Base-by-base conservation (phyloP, 345 rosid genomes). In the Pistacia vera region DNA sequence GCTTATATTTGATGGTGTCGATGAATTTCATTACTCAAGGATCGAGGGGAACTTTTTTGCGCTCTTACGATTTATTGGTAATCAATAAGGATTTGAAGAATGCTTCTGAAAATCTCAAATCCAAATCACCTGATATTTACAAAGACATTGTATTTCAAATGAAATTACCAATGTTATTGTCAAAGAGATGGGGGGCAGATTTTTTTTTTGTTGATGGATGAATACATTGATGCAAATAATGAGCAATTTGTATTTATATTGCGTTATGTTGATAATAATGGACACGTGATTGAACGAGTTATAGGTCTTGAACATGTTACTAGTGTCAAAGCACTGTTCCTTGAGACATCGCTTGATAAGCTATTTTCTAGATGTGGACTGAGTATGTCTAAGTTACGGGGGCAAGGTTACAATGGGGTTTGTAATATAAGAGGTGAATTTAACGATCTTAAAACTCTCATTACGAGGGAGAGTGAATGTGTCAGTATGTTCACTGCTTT, bases 401-500 rank as follows among this genome's bases (percentile, higher is more conserved):
- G 12, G 8, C 8, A 66, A 20, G 72, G 68, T 56, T 57, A 57
- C 0, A 49, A 8, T 33, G 38, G 61, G 25, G 36, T 1, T 2
- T 1, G 20, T 11, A 68, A 48, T n/a, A 17, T 11, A 12, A 33
- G 14, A 56, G 10, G 18, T 51, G 38, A 13, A 7, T 14, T 58
- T 3, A 75, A 57, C 60, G 22, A 55, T 4, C 22, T 76, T 10
- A 76, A 58, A 46, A 61, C 52, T 3, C 25, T 48, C 3, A 62
- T 73, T 11, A 5, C 49, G 18, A 48, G 30, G 10, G 30, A 48
- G 48, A 46, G 17, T 30, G 17, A 22, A n/a, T 66, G 13, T 58
- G 62, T 33, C 48, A 20, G 30, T 59, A 66, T 58, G 25, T 36
- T 25, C 44, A 68, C 61, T 68, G 44, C 61, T 79, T 69, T 66